These are phyloP conservation scores for Alternaria alternata DNA, from an alignment of 2,329 filamentous ascomycete genomes.

Conservation along the genomic window DNA sequence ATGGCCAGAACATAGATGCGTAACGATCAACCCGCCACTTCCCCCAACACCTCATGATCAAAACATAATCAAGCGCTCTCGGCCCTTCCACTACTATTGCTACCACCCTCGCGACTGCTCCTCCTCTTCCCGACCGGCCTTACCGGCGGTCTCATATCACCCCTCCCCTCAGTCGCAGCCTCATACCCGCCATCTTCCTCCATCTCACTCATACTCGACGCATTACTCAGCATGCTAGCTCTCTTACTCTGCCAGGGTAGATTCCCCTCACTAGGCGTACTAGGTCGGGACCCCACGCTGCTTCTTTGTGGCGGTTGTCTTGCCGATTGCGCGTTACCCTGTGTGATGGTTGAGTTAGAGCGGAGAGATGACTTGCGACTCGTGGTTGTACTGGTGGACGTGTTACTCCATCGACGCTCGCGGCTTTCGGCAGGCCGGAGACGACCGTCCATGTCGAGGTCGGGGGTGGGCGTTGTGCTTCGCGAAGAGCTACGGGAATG, in stretches of 20 bases:
- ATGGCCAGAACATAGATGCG: slow-evolving; percentile 8
- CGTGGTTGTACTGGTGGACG: slow-evolving; percentile 35
- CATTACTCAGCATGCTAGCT: slow-evolving; percentile 44
- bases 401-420: slow-evolving; percentile 48
- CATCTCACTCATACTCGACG: slow-evolving; percentile 28
- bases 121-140: slow-evolving; percentile 12
- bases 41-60: background rate
- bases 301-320: slow-evolving; percentile 29
- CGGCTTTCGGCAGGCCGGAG: slow-evolving; percentile 28
- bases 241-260: slow-evolving; percentile 42
- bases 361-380: slow-evolving; percentile 27
- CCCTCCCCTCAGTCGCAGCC: slow-evolving; percentile 8
- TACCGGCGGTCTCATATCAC: background rate
- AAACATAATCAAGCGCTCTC: slow-evolving; percentile 31
- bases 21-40: background rate
- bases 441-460: slow-evolving; percentile 40
- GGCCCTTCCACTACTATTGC: slow-evolving; percentile 16
- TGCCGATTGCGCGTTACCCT: slow-evolving; percentile 38
- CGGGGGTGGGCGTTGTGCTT: slow-evolving; percentile 45
- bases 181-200: slow-evolving; percentile 23
- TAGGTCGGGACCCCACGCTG: slow-evolving; percentile 24
- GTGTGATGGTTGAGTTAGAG: slow-evolving; percentile 30
- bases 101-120: slow-evolving; percentile 18
- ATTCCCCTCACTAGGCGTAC: slow-evolving; percentile 38
- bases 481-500: slow-evolving; percentile 46